These are phyloP conservation scores for Croton laevigatus DNA, from an alignment of 441 rosid genomes.

Conservation along the genomic window DNA sequence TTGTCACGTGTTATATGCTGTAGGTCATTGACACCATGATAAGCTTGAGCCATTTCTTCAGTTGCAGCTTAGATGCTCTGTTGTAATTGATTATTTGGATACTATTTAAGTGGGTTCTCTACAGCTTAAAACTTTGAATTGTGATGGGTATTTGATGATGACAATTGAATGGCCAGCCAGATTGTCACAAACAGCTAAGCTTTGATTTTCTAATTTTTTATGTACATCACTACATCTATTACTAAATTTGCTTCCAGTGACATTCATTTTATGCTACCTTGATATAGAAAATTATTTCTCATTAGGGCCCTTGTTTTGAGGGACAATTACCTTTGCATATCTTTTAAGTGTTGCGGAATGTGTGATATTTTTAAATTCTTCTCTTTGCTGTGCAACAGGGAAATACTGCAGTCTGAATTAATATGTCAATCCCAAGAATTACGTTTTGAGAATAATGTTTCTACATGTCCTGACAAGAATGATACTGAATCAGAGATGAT, in stretches of 20 bases:
- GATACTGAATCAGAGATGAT: slow-evolving; percentile 55
- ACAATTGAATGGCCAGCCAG: neutral
- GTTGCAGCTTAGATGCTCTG: neutral
- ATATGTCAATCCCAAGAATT: slow-evolving; percentile 31
- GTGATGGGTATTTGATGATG: neutral
- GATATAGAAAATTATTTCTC: neutral
- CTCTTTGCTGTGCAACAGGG: slow-evolving; percentile 45
- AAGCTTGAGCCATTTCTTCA: neutral
- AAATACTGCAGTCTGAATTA: slow-evolving; percentile 65
- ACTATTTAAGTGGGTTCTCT: neutral
- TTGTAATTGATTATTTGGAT: neutral
- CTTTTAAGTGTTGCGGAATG: slow-evolving; percentile 3
- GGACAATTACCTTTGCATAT: neutral
- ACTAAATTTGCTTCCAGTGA: neutral
- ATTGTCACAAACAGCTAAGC: slow-evolving; percentile 4
- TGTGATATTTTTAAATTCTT: slow-evolving; percentile 5
- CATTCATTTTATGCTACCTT: neutral
- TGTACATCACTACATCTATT: too few species aligned
- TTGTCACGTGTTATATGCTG: neutral
- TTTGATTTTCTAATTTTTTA: too few species aligned
- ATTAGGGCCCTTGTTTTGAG: too few species aligned
- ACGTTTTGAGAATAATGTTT: slow-evolving; percentile 25
- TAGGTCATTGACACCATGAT: neutral
- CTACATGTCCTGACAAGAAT: slow-evolving; percentile 36
- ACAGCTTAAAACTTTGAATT: neutral